Evolutionary conservation across 2,329 filamentous ascomycete species (phyloP), one percentile per base, ranked within the genome.

Genomic region (Hymenoscyphus albidus): DNA sequence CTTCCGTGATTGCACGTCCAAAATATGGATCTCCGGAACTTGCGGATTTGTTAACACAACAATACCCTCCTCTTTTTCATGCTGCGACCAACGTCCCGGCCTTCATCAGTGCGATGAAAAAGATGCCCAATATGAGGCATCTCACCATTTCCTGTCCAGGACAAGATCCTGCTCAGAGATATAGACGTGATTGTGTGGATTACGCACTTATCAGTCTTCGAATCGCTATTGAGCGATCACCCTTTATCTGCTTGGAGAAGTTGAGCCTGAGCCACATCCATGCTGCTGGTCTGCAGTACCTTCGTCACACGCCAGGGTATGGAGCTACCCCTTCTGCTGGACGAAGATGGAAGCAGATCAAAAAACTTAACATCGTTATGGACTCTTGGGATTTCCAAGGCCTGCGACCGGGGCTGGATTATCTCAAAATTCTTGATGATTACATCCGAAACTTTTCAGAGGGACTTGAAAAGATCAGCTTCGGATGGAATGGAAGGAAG

Each of bases 51-150:
- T 82, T 96, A 66, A 91, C 92, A 14, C 87, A 92, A 74, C 92
- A 96, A 78, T 96, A 96, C 73, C 91, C 92, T 61, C 91, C 93
- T 5, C 80, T 96, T 2, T 96, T 96, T 78, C 93, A 97, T 74
- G 91, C 92, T 6, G 91, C 93, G 7, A 94, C 91, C 66, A 95
- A 97, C 74, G 89, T 96, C 6, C 85, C 90, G 5, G 90, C 91
- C 48, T 96, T 97, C 78, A 88, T 94, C 71, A 83, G 87, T 68
- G 90, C 90, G 59, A 81, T 96, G 74, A 84, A 83, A 42, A 80
- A 87, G 67, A 76, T 96, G 72, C 79, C 85, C 64, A 89, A 88
- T 71, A 80, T 97, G 71, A 81, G 85, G 57, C 90, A 94, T 75
- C 81, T 97, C 65, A 89, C 85, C 59, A 84, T 96, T 74, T 87